phyloP scores from a whole-genome alignment of 2,329 filamentous ascomycete genomes.

The Rhynchosporium graminicola region DNA sequence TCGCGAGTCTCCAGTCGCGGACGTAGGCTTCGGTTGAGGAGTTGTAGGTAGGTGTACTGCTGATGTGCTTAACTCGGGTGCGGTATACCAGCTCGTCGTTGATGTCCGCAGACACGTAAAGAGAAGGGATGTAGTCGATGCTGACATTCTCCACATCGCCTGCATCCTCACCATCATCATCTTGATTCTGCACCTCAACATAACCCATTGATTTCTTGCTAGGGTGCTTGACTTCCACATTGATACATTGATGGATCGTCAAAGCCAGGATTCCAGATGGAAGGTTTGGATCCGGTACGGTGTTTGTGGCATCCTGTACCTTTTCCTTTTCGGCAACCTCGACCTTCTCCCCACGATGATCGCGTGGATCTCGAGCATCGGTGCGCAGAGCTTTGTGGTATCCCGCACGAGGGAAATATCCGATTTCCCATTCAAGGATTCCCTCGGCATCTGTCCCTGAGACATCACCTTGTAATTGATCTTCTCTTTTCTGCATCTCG shows the following conservation, averaged over 20 bases:
- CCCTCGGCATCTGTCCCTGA: conserved; percentile 29
- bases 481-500: conserved; percentile 30
- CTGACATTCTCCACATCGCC: conserved; percentile 23
- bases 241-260: conserved; percentile 31
- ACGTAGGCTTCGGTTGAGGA: conserved; percentile 28
- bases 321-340: conserved; percentile 26
- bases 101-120: conserved; percentile 30
- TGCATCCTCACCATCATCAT: conserved; percentile 29
- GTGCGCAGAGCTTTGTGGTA: conserved; percentile 26
- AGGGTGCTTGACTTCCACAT: conserved; percentile 27
- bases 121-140: conserved; percentile 30
- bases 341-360: conserved; percentile 26
- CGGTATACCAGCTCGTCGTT: conserved; percentile 28
- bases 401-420: conserved; percentile 29
- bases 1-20: conserved; percentile 29
- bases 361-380: conserved; percentile 26
- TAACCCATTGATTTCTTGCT: conserved; percentile 30
- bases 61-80: conserved; percentile 27
- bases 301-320: conserved; percentile 27
- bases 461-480: conserved; percentile 28
- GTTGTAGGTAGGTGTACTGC: conserved; percentile 25
- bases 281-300: conserved; percentile 28
- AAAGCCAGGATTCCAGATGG: conserved; percentile 28
- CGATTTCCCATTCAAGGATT: conserved; percentile 30
- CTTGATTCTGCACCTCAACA: conserved; percentile 24